phyloP scores from a whole-genome alignment of 345 rosid species.

The Brassica juncea region DNA sequence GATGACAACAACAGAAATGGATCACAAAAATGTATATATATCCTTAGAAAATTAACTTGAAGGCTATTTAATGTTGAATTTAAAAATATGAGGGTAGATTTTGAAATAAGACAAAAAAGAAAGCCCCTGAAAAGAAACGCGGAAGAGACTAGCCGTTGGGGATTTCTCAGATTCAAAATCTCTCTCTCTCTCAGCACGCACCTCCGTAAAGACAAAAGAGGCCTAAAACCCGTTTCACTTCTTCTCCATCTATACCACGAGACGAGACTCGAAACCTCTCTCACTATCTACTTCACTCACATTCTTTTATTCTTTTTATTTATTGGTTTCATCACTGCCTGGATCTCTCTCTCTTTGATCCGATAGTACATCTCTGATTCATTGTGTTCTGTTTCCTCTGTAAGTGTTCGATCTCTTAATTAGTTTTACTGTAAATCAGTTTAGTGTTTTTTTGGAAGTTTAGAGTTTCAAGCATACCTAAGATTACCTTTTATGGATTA shows the following conservation, averaged over 20 bases:
- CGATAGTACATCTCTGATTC: constrained; percentile 9
- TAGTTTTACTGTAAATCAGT: background rate
- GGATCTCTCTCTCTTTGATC: constrained; percentile 11
- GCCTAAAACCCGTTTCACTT: constrained; percentile 25
- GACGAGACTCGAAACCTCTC: constrained; percentile 2
- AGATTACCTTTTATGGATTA: constrained; percentile 26
- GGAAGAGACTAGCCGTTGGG: constrained; percentile 40
- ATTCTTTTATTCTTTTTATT: constrained; percentile 17
- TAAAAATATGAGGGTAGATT: background rate
- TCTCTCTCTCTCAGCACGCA: constrained; percentile 34
- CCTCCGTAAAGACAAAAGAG: constrained; percentile 35
- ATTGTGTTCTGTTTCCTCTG: constrained; percentile 14
- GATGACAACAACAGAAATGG: background rate
- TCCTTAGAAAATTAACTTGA: background rate
- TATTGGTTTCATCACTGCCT: background rate
- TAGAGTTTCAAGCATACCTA: background rate
- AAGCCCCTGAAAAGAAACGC: constrained; percentile 29
- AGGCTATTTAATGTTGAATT: background rate
- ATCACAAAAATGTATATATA: background rate
- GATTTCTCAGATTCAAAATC: constrained; percentile 35
- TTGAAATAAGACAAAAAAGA: constrained; percentile 8
- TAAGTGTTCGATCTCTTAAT: constrained; percentile 3
- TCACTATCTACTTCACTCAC: constrained; percentile 23
- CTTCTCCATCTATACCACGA: constrained; percentile 16
- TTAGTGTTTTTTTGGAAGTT: background rate